phyloP scores from a whole-genome alignment of 1,284 basidiomycete species.

The Ganoderma boninense region DNA sequence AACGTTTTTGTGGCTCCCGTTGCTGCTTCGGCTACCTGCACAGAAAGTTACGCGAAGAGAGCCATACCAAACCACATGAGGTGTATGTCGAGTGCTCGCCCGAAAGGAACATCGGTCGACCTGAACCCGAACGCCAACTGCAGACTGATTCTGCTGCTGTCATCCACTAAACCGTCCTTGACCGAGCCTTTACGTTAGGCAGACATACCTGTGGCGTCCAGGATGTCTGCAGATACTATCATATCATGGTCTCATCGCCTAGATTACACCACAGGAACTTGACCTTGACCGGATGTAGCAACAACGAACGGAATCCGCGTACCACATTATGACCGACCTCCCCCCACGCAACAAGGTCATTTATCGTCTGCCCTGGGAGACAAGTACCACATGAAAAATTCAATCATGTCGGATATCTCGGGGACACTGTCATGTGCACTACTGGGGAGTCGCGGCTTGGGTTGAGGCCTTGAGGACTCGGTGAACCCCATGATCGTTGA shows the following conservation, averaged over 20 bases:
- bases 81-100: not conserved
- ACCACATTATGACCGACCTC: no score
- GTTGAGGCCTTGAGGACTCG: no score
- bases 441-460: no score
- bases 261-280: slow-evolving; percentile 3
- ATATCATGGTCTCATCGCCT: not conserved
- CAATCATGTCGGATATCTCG: no score
- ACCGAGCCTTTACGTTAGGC: not conserved
- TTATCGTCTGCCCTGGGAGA: no score
- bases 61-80: not conserved
- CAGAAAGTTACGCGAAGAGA: not conserved
- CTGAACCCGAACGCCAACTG: not conserved
- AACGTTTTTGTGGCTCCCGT: not conserved
- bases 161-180: not conserved
- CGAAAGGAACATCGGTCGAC: not conserved
- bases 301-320: not conserved
- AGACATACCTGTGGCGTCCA: not conserved
- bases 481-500: not conserved
- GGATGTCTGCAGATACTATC: not conserved
- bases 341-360: no score
- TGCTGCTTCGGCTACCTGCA: not conserved
- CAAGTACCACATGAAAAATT: no score
- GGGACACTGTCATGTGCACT: no score
- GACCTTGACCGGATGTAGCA: not conserved
- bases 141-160: not conserved